phyloP scores from a whole-genome alignment of 2,329 filamentous ascomycete species.

The Exophiala dermatitidis region DNA sequence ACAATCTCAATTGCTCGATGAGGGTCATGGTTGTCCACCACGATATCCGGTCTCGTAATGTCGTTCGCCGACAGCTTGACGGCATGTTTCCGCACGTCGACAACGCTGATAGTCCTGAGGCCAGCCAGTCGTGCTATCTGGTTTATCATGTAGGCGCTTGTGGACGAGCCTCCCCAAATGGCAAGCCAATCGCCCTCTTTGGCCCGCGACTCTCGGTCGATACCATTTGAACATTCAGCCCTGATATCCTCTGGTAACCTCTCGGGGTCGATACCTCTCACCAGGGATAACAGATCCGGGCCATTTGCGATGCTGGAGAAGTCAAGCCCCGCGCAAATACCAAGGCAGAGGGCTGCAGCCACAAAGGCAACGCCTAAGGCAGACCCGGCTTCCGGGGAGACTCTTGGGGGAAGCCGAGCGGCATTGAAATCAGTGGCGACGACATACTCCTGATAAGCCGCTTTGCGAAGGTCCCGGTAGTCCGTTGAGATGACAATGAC shows the following conservation, averaged over 20 bases:
- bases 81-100: constrained; percentile 62
- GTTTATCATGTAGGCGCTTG: constrained; percentile 58
- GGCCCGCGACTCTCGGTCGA: constrained; percentile 48
- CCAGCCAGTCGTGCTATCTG: constrained; percentile 63
- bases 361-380: constrained; percentile 66
- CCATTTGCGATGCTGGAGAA: constrained; percentile 48
- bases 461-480: constrained; percentile 65
- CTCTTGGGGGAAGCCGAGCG: constrained; percentile 51
- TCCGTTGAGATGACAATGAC: constrained; percentile 62
- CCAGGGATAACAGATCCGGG: constrained; percentile 51
- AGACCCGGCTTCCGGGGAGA: constrained; percentile 51
- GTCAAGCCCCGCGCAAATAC: constrained; percentile 62
- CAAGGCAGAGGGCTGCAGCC: constrained; percentile 58
- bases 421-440: constrained; percentile 59
- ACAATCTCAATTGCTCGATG: constrained; percentile 60
- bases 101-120: constrained; percentile 57
- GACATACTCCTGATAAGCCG: constrained; percentile 63
- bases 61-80: constrained; percentile 7
- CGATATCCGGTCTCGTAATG: constrained; percentile 43
- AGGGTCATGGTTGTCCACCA: constrained; percentile 62
- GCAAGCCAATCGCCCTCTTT: constrained; percentile 60
- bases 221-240: constrained; percentile 55
- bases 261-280: constrained; percentile 43
- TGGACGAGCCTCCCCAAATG: constrained; percentile 70
- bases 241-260: constrained; percentile 55